Conservation (phyloP, 1,284 basidiomycete species). For the Boletus semigastroideus region DNA sequence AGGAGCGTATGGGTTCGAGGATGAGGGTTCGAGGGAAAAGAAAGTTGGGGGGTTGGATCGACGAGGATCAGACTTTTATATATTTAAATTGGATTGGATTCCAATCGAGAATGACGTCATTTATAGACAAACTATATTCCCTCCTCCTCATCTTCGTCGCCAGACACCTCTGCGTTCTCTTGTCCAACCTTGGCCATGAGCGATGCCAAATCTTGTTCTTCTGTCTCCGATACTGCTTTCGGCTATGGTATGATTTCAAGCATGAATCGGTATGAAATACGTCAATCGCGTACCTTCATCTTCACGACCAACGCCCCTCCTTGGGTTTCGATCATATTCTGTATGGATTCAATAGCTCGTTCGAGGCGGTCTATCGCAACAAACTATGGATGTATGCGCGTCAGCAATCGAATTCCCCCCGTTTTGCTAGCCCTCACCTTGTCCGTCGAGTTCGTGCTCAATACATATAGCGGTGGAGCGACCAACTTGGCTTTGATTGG, state of each 20-base stretch:
- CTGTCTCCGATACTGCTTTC: constrained; percentile 95
- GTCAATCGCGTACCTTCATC: constrained; percentile 76
- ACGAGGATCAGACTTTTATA: constrained; percentile 18
- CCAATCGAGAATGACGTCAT: too few relatives aligned
- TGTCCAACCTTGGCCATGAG: constrained; percentile 91
- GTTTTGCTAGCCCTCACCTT: constrained; percentile 53
- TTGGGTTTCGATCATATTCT: constrained; percentile 77
- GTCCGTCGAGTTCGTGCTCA: constrained; percentile 96
- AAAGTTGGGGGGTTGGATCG: constrained; percentile 4
- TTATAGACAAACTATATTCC: too few relatives aligned
- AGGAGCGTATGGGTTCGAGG: constrained; percentile 25
- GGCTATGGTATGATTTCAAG: constrained; percentile 51
- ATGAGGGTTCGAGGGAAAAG: constrained; percentile 3
- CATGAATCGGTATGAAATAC: neutral
- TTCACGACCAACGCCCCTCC: constrained; percentile 90
- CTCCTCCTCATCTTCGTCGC: constrained; percentile 88
- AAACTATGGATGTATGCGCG: constrained; percentile 42
- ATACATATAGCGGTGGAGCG: constrained; percentile 94
- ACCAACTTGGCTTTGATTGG: constrained; percentile 98
- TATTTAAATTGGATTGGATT: constrained; percentile 11
- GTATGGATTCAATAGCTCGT: constrained; percentile 90
- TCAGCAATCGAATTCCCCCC: neutral
- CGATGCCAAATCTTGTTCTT: constrained; percentile 92
- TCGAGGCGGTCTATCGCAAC: constrained; percentile 94
- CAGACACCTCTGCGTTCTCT: constrained; percentile 93